These are phyloP conservation scores for Xerocomus nothofagi DNA, from an alignment of 1,284 basidiomycete species.

Conservation along the genomic window DNA sequence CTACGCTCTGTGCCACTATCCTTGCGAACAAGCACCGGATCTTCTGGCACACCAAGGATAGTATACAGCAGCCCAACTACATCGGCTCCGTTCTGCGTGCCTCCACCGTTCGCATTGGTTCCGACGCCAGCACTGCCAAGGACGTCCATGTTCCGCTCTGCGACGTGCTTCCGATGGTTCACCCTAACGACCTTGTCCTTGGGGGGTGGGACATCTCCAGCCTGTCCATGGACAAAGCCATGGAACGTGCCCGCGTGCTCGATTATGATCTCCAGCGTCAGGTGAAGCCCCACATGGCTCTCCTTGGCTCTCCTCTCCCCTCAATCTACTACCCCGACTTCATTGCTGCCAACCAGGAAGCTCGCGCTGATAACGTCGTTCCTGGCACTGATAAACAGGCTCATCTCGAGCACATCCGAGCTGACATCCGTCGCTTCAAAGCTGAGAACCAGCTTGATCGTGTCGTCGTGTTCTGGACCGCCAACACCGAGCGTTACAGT, in stretches of 20 bases:
- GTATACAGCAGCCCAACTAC: constrained; percentile 95
- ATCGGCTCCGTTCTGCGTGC: constrained; percentile 92
- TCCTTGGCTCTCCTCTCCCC: constrained; percentile 83
- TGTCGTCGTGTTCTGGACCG: constrained; percentile 94
- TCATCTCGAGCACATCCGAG: constrained; percentile 91
- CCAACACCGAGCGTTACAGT: constrained; percentile 98
- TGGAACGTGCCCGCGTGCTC: constrained; percentile 92
- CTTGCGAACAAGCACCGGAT: constrained; percentile 97
- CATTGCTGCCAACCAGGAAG: constrained; percentile 97
- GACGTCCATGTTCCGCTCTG: constrained; percentile 93
- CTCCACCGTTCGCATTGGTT: constrained; percentile 91
- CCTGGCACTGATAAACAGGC: constrained; percentile 85
- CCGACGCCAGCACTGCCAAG: constrained; percentile 81
- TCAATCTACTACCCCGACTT: constrained; percentile 96
- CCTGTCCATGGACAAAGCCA: constrained; percentile 84
- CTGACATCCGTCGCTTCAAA: constrained; percentile 95
- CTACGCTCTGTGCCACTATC: constrained; percentile 92
- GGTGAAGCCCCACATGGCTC: constrained; percentile 83
- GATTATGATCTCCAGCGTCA: constrained; percentile 98
- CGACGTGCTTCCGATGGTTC: constrained; percentile 96
- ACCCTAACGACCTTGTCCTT: constrained; percentile 97
- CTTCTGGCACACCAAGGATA: constrained; percentile 92
- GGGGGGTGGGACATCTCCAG: constrained; percentile 98
- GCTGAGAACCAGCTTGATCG: constrained; percentile 80
- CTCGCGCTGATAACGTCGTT: constrained; percentile 91